Conservation (phyloP, 2,329 filamentous ascomycete species). For the Exophiala calicioides region DNA sequence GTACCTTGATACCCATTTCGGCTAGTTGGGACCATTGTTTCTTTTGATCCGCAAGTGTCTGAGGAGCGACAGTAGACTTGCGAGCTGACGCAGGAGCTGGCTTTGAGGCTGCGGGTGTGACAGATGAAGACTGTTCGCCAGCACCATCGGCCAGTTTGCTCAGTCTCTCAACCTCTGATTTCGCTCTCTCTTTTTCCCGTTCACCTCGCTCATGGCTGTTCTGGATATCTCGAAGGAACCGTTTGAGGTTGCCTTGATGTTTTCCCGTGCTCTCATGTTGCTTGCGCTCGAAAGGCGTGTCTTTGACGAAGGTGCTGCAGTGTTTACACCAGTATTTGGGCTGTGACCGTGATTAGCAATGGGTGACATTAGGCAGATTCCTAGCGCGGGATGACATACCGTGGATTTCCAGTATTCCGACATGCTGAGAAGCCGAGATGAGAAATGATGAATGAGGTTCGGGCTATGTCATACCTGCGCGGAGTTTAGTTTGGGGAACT, state of each 20-base stretch:
- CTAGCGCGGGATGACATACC: constrained; percentile 39
- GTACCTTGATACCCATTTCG: constrained; percentile 81
- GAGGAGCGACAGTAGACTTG: constrained; percentile 35
- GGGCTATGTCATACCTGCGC: constrained; percentile 18
- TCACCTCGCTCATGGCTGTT: constrained; percentile 77
- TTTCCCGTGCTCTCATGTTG: constrained; percentile 86
- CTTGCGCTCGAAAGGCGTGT: constrained; percentile 83
- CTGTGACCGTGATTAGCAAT: constrained; percentile 39
- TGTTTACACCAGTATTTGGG: constrained; percentile 99
- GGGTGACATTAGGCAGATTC: neutral
- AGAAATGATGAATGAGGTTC: constrained; percentile 1
- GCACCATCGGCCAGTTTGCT: constrained; percentile 67
- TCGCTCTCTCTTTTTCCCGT: constrained; percentile 78
- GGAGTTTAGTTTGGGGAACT: constrained; percentile 3
- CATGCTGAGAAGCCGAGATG: constrained; percentile 56
- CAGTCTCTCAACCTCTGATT: constrained; percentile 80
- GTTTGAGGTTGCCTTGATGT: constrained; percentile 83
- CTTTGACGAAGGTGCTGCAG: constrained; percentile 85
- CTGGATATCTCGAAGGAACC: constrained; percentile 86
- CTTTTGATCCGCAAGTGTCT: constrained; percentile 68
- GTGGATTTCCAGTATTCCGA: constrained; percentile 99
- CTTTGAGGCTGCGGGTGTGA: constrained; percentile 33
- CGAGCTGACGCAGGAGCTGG: constrained; percentile 33
- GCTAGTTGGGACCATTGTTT: constrained; percentile 84
- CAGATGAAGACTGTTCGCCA: constrained; percentile 38